A percentile compares a stretch with the other conserved stretches of the same genome.
Conservation (phyloP, 495 filamentous ascomycete species). For the Aspergillus sclerotiicarbonarius region DNA sequence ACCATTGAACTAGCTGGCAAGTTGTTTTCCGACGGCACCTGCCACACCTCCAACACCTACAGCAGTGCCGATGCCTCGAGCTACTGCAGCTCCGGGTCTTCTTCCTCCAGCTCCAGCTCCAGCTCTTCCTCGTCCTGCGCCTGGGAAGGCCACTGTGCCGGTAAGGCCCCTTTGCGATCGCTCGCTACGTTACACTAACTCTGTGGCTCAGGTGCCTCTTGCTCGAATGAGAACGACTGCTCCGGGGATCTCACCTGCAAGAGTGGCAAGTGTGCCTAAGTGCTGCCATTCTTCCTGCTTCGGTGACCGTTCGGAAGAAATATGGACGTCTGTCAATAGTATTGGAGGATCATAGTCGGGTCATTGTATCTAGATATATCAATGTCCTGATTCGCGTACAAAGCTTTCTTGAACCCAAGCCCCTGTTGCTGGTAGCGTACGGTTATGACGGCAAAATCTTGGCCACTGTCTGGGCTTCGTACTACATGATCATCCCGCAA, state of each 20-base stretch:
- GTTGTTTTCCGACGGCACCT: neutral
- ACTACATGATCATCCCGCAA: too few relatives aligned
- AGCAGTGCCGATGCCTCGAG: neutral
- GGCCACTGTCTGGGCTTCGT: too few relatives aligned
- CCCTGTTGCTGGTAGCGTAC: too few relatives aligned
- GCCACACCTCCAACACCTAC: constrained; percentile 6
- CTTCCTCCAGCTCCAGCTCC: neutral
- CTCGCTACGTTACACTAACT: neutral
- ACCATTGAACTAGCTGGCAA: neutral
- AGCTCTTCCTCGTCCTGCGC: constrained; percentile 13
- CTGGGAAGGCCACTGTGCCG: constrained; percentile 24
- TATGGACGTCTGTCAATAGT: too few relatives aligned
- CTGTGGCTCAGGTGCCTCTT: constrained; percentile 17
- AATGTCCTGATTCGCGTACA: too few relatives aligned
- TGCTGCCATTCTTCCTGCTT: neutral
- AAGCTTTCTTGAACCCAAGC: too few relatives aligned
- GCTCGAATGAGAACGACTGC: constrained; percentile 20
- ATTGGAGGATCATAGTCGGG: too few relatives aligned
- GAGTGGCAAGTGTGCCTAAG: constrained; percentile 16
- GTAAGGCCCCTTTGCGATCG: constrained; percentile 10
- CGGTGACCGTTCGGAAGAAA: neutral
- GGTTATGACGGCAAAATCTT: too few relatives aligned
- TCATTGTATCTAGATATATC: too few relatives aligned
- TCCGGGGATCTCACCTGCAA: constrained; percentile 20
- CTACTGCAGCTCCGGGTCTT: neutral